Evolutionary conservation across 1,284 basidiomycete species (phyloP).

Genomic region (Gymnopus androsaceus): DNA sequence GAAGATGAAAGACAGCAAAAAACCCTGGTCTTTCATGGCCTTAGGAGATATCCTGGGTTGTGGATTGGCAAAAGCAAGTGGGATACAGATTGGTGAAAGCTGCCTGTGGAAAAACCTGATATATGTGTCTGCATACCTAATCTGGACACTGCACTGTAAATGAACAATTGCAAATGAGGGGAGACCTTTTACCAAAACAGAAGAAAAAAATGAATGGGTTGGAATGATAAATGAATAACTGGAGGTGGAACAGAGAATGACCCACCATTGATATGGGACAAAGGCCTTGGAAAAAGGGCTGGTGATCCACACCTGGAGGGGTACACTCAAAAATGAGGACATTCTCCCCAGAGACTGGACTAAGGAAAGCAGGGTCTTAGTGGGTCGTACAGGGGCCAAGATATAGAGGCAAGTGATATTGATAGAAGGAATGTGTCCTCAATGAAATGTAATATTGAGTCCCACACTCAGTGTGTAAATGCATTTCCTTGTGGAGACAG

Average conservation of each 20-base stretch:
- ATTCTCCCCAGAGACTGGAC: conserved; percentile 3
- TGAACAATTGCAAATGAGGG: neutral
- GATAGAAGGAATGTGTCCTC: neutral
- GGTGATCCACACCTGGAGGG: conserved; percentile 1
- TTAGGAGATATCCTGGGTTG: conserved; percentile 15
- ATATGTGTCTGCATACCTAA: neutral
- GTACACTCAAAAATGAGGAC: conserved; percentile 2
- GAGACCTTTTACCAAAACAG: conserved; percentile 14
- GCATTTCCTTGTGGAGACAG: conserved; percentile 7
- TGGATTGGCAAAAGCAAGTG: conserved; percentile 4
- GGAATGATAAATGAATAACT: conserved; percentile 1
- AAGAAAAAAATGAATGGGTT: neutral
- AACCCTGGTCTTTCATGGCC: neutral
- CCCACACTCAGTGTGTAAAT: conserved; percentile 11
- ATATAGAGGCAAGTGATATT: neutral
- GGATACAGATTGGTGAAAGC: too few relatives aligned
- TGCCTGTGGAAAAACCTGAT: neutral
- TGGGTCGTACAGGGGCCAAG: conserved; percentile 5
- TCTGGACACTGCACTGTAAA: conserved; percentile 6
- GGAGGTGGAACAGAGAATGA: conserved; percentile 1
- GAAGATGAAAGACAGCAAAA: conserved; percentile 1
- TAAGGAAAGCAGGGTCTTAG: conserved; percentile 13
- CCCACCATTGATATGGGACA: neutral
- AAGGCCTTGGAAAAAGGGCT: conserved; percentile 2
- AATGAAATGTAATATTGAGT: neutral